These are phyloP conservation scores for Yarrowia sp. DNA, from an alignment of 805 yeast species.

Conservation along the genomic window DNA sequence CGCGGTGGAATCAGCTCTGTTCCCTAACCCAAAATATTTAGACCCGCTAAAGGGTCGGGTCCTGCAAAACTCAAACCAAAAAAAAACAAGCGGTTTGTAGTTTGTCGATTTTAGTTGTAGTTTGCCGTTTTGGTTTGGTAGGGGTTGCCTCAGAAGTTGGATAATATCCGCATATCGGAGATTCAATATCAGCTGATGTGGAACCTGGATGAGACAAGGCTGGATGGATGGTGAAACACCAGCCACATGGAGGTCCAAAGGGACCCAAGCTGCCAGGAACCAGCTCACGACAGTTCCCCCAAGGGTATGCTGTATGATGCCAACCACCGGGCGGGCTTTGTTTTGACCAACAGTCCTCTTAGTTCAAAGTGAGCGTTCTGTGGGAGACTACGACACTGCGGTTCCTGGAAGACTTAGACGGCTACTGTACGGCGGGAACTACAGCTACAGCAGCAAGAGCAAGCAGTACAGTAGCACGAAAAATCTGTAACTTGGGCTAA, in stretches of 20 bases:
- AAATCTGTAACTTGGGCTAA: too few relatives aligned
- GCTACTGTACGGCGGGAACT: too few relatives aligned
- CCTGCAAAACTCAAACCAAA: not conserved
- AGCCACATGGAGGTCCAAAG: not conserved
- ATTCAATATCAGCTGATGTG: slow-evolving; percentile 20
- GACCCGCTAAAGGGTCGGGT: slow-evolving; percentile 4
- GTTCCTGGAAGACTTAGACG: too few relatives aligned
- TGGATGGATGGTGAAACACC: not conserved
- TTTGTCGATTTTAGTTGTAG: too few relatives aligned
- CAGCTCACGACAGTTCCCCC: not conserved
- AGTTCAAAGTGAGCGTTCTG: not conserved
- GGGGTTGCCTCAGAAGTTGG: slow-evolving; percentile 18
- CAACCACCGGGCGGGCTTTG: slow-evolving; percentile 4
- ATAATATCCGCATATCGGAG: slow-evolving; percentile 14
- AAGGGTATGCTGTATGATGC: slow-evolving; percentile 11
- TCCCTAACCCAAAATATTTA: slow-evolving; percentile 21
- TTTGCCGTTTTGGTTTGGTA: not conserved
- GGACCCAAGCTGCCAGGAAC: not conserved
- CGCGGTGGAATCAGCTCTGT: too few relatives aligned
- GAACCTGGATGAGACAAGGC: not conserved
- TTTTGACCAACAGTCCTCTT: slow-evolving; percentile 2
- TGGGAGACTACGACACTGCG: too few relatives aligned
- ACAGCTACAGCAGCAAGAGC: too few relatives aligned
- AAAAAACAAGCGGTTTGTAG: too few relatives aligned
- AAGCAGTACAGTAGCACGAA: too few relatives aligned